phyloP scores from a whole-genome alignment of 1,284 basidiomycete genomes.

The Butyriboletus appendiculatus region DNA sequence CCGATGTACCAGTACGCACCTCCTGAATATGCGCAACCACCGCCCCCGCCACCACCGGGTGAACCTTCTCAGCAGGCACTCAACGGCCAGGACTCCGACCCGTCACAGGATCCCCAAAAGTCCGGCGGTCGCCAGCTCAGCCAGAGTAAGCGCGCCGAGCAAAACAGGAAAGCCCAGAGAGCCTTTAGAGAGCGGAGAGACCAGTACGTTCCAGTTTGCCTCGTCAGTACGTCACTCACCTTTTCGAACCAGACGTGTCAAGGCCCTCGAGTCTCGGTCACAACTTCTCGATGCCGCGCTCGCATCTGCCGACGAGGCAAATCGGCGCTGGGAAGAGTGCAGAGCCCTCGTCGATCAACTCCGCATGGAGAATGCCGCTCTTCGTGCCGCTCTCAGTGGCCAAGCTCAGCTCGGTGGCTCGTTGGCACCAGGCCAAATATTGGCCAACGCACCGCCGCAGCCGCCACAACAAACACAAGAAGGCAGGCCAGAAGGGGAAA shows the following conservation, averaged over 20 bases:
- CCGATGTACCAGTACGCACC: slow-evolving; percentile 39
- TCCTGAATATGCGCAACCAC: slow-evolving; percentile 35
- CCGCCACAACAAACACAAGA: slow-evolving; percentile 29
- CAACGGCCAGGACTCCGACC: slow-evolving; percentile 27
- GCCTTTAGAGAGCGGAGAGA: slow-evolving; percentile 83
- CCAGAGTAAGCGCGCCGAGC: slow-evolving; percentile 80
- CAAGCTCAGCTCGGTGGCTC: slow-evolving; percentile 40
- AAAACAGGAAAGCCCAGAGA: slow-evolving; percentile 84
- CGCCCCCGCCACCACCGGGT: slow-evolving; percentile 29
- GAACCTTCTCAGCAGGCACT: slow-evolving; percentile 36
- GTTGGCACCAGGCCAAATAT: slow-evolving; percentile 29
- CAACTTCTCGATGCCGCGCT: slow-evolving; percentile 79
- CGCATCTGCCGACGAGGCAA: slow-evolving; percentile 81
- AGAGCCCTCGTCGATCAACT: slow-evolving; percentile 79
- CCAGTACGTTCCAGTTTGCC: slow-evolving; percentile 51
- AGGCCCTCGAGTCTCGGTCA: slow-evolving; percentile 79
- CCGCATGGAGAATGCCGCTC: slow-evolving; percentile 74
- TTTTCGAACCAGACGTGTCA: slow-evolving; percentile 64
- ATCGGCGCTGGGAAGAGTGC: slow-evolving; percentile 84
- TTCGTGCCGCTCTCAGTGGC: slow-evolving; percentile 46
- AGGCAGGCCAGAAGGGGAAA: slow-evolving; percentile 30
- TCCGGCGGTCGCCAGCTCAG: slow-evolving; percentile 55
- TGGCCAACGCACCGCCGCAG: slow-evolving; percentile 24
- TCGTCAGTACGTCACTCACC: slow-evolving; percentile 18
- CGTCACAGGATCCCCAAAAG: slow-evolving; percentile 8